A percentile compares a stretch with the other conserved stretches of the same genome.
These are phyloP conservation scores for Petunia secreta DNA, from an alignment of 257 asterid genomes.

Conservation along the genomic window DNA sequence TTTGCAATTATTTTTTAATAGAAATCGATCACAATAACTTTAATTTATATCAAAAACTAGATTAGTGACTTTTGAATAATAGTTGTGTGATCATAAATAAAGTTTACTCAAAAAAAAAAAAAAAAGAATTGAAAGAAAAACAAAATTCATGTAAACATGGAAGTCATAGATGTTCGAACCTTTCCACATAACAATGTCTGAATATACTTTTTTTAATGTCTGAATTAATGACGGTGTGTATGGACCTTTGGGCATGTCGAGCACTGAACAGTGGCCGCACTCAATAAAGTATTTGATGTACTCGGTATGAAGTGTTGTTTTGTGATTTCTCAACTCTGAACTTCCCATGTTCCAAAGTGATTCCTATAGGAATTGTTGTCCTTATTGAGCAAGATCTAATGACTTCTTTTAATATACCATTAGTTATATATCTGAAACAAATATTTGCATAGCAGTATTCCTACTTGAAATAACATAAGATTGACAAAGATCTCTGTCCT, in stretches of 20 bases:
- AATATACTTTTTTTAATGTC: too few relatives aligned
- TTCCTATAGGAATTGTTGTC: conserved; percentile 11
- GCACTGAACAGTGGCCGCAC: background rate
- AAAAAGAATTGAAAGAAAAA: background rate
- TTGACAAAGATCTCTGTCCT: background rate
- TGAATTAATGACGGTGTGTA: background rate
- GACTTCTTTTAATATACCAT: background rate
- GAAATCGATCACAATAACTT: too few relatives aligned
- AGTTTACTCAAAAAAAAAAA: too few relatives aligned
- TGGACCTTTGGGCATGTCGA: background rate
- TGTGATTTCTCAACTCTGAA: background rate
- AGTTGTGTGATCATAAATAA: too few relatives aligned
- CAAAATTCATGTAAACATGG: background rate
- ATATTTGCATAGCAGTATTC: background rate
- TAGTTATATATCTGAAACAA: background rate
- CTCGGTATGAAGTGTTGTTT: background rate
- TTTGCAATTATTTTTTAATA: too few relatives aligned
- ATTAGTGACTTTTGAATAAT: too few relatives aligned
- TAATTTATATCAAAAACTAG: too few relatives aligned
- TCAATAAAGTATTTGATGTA: background rate
- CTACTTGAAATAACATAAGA: background rate
- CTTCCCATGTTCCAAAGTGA: background rate
- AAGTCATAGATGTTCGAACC: background rate
- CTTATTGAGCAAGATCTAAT: conserved; percentile 10
- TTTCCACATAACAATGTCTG: background rate